Evolutionary conservation across 192 early-diverging fungal genomes (phyloP).

Genomic region (Entomortierella beljakovae): DNA sequence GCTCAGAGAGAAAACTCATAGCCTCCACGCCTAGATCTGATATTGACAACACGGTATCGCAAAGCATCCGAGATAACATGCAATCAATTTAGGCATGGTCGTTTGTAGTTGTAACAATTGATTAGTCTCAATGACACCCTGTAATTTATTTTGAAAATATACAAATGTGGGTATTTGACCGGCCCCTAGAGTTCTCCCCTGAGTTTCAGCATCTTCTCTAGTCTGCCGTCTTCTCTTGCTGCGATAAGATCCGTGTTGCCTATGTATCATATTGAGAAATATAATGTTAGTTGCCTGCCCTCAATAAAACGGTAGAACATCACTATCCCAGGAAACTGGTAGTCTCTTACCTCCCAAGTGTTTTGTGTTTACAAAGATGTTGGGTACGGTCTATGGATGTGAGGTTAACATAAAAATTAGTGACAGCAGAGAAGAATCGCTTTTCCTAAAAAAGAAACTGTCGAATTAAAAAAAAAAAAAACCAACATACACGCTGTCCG

Average conservation of each 20-base stretch:
- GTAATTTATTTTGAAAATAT: too few species aligned
- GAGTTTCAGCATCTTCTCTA: conserved; percentile 26
- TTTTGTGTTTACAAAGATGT: conserved; percentile 68
- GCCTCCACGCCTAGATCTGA: too few species aligned
- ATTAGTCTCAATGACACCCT: too few species aligned
- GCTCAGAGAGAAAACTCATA: too few species aligned
- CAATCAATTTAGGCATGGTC: too few species aligned
- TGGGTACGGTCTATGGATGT: conserved; percentile 65
- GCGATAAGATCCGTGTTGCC: conserved; percentile 45
- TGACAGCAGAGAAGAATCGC: neutral
- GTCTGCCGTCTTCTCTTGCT: conserved; percentile 34
- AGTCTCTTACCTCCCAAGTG: conserved; percentile 65
- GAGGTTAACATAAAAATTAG: neutral
- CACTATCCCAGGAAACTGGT: neutral
- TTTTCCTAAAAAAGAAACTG: neutral
- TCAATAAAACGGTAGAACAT: neutral
- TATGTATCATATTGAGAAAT: neutral
- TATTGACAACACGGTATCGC: too few species aligned
- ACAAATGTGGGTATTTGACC: too few species aligned
- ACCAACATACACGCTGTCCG: conserved; percentile 57
- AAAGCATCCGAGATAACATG: too few species aligned
- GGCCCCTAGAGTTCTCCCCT: conserved; percentile 21
- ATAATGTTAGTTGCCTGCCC: neutral
- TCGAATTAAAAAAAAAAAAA: neutral
- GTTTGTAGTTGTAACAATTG: too few species aligned